Evolutionary conservation across 805 yeast genomes (phyloP).

Genomic region (Candida nitratophila): DNA sequence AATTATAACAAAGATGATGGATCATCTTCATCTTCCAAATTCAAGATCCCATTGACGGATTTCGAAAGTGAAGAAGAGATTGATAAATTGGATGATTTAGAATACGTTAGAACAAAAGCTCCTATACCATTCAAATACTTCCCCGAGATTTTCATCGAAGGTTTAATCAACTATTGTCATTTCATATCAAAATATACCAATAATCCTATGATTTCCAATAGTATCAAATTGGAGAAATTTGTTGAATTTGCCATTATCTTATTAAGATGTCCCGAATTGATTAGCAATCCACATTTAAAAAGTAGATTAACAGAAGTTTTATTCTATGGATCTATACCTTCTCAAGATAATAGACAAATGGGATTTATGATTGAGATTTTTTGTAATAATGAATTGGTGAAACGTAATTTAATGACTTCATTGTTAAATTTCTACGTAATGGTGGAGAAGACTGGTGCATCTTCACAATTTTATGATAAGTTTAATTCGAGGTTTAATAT

Average conservation of each 20-base stretch:
- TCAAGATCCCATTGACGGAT: conserved; percentile 53
- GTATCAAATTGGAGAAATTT: conserved; percentile 45
- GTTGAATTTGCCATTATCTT: conserved; percentile 69
- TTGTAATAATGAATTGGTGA: conserved; percentile 54
- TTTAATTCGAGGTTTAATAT: conserved; percentile 87
- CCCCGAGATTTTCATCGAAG: conserved; percentile 85
- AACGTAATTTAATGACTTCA: conserved; percentile 67
- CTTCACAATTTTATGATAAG: conserved; percentile 93
- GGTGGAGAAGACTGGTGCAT: conserved; percentile 93
- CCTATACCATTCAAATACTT: conserved; percentile 73
- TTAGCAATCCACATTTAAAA: conserved; percentile 92
- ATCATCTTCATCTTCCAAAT: conserved; percentile 17
- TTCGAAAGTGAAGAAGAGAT: conserved; percentile 46
- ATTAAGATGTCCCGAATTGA: conserved; percentile 74
- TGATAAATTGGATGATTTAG: conserved; percentile 70
- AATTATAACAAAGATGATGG: conserved; percentile 12
- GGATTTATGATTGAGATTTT: conserved; percentile 72
- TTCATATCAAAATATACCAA: conserved; percentile 49
- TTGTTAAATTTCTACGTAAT: conserved; percentile 86
- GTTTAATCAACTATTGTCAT: conserved; percentile 64
- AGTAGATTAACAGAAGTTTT: conserved; percentile 75
- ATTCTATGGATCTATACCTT: conserved; percentile 63
- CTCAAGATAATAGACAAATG: conserved; percentile 36
- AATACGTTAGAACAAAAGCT: conserved; percentile 53
- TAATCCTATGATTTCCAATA: conserved; percentile 49